Conservation (phyloP, 2,329 filamentous ascomycete genomes). For the Beauveria pseudobassiana region DNA sequence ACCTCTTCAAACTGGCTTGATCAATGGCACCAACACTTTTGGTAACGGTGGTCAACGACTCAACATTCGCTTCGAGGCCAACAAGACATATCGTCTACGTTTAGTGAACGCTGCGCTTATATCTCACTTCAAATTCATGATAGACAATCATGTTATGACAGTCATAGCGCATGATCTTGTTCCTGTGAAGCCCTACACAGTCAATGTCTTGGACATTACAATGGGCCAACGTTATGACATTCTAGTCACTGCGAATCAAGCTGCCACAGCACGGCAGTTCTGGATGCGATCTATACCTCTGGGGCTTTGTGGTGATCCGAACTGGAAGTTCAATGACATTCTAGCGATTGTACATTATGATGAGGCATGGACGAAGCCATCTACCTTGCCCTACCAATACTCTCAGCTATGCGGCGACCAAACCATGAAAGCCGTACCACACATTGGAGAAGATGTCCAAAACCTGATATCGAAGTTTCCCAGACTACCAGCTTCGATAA, state of each 20-base stretch:
- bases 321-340: background rate
- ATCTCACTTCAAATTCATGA: constrained; percentile 39
- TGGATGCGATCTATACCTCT: background rate
- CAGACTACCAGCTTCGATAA: background rate
- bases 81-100: constrained; percentile 38
- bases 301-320: background rate
- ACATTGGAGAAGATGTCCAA: background rate
- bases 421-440: background rate
- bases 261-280: background rate
- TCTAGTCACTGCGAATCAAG: background rate
- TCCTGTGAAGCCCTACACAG: constrained; percentile 32
- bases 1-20: background rate
- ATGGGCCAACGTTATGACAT: background rate
- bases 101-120: constrained; percentile 41
- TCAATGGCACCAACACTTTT: background rate
- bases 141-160: constrained; percentile 48
- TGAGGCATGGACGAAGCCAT: background rate
- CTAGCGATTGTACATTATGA: background rate
- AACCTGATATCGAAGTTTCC: background rate
- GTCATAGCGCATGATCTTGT: constrained; percentile 54
- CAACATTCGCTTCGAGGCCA: constrained; percentile 31
- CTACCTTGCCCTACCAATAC: background rate
- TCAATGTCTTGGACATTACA: constrained; percentile 23
- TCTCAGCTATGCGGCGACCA: background rate
- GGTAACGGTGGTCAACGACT: constrained; percentile 25